Percentiles rank a stretch among this genome's conserved stretches.
phyloP scores from a whole-genome alignment of 495 filamentous ascomycete genomes.

The Penicillium coffeae region DNA sequence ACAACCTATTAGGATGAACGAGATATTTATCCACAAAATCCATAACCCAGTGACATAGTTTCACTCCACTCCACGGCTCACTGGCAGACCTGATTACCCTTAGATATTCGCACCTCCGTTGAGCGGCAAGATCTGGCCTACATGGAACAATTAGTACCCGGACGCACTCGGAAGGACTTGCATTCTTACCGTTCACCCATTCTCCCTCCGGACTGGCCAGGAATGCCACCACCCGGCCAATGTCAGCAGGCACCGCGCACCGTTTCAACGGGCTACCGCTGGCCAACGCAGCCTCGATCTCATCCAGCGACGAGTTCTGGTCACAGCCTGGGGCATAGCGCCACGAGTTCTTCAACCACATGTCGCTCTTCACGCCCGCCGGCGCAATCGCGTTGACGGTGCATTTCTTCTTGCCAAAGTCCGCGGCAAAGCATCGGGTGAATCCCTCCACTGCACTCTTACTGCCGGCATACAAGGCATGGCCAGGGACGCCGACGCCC shows the following conservation, averaged over 20 bases:
- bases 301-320: slow-evolving; percentile 32
- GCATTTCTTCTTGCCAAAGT: slow-evolving; percentile 68
- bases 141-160: neutral
- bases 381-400: slow-evolving; percentile 76
- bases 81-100: slow-evolving; percentile 1
- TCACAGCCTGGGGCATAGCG: slow-evolving; percentile 56
- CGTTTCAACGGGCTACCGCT: slow-evolving; percentile 47
- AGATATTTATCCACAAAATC: too few species aligned
- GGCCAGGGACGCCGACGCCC: slow-evolving; percentile 60
- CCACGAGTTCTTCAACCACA: slow-evolving; percentile 65
- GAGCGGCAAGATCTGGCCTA: slow-evolving; percentile 32
- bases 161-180: neutral
- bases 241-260: slow-evolving; percentile 53
- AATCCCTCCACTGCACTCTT: slow-evolving; percentile 81
- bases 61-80: too few species aligned
- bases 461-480: slow-evolving; percentile 70
- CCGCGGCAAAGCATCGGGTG: slow-evolving; percentile 67
- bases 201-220: slow-evolving; percentile 52
- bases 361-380: slow-evolving; percentile 75
- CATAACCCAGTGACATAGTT: too few species aligned
- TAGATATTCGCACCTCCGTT: slow-evolving; percentile 36
- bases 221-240: slow-evolving; percentile 56
- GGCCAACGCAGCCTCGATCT: slow-evolving; percentile 40
- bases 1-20: too few species aligned
- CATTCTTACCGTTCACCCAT: slow-evolving; percentile 56